Percentiles rank a stretch among this genome's conserved stretches.
Conservation (phyloP, 306 rosid species). For the Pyrus betulifolia region DNA sequence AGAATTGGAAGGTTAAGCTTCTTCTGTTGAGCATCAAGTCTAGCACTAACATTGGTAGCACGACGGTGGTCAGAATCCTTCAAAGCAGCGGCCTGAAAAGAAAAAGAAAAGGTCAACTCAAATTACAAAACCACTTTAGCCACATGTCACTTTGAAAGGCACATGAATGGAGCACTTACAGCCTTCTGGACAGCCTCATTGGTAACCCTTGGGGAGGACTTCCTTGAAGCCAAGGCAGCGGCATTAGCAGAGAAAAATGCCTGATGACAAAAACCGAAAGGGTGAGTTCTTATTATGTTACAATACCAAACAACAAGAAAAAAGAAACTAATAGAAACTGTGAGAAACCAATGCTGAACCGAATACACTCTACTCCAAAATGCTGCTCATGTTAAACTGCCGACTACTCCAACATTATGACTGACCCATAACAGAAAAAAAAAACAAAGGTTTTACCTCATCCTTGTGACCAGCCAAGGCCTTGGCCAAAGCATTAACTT, state of each 20-base stretch:
- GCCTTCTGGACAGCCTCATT: constrained; percentile 86
- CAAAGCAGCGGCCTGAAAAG: constrained; percentile 77
- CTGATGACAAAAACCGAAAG: constrained; percentile 36
- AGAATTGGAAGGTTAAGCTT: constrained; percentile 93
- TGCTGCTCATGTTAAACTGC: background rate
- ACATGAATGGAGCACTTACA: constrained; percentile 43
- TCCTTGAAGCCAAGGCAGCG: constrained; percentile 70
- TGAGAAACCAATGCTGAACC: background rate
- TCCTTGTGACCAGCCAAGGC: constrained; percentile 75
- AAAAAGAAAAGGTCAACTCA: constrained; percentile 2
- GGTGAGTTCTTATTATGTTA: background rate
- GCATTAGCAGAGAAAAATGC: constrained; percentile 63
- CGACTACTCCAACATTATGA: background rate
- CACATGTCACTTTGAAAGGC: constrained; percentile 3
- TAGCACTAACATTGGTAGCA: constrained; percentile 69
- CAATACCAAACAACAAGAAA: background rate
- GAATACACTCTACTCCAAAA: background rate
- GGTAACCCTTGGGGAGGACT: constrained; percentile 77
- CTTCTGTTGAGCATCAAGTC: constrained; percentile 90
- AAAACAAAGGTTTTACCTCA: constrained; percentile 35
- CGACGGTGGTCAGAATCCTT: constrained; percentile 89
- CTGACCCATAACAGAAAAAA: background rate
- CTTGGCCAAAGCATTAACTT: constrained; percentile 81
- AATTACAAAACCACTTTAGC: background rate
- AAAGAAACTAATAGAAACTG: background rate